Evolutionary conservation across 495 filamentous ascomycete species (phyloP).

Genomic region (Trichoderma gamsii): DNA sequence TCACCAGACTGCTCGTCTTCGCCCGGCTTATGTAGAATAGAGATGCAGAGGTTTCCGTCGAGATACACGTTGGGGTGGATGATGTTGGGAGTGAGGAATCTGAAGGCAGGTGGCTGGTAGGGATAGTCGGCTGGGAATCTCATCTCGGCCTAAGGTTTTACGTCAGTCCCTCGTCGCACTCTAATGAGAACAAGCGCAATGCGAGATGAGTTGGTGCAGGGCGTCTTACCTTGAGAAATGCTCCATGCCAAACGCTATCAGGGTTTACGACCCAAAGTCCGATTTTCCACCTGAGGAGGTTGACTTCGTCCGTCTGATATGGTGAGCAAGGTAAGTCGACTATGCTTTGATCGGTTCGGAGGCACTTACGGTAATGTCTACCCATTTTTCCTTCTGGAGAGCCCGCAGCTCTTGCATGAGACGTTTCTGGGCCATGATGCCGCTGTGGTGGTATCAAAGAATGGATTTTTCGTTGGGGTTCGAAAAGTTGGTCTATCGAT

Average conservation of each 20-base stretch:
- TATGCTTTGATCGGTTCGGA: not conserved
- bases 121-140: slow-evolving; percentile 86
- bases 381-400: slow-evolving; percentile 84
- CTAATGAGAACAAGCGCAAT: not conserved
- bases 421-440: slow-evolving; percentile 58
- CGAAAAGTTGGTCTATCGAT: not conserved
- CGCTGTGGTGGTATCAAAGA: not conserved
- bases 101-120: slow-evolving; percentile 85
- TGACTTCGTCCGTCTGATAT: slow-evolving; percentile 58
- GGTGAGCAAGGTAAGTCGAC: slow-evolving; percentile 16
- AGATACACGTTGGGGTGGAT: slow-evolving; percentile 92
- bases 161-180: slow-evolving; percentile 13
- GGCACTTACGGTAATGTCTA: slow-evolving; percentile 61
- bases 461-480: not conserved
- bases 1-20: slow-evolving; percentile 91
- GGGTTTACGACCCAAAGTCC: slow-evolving; percentile 88
- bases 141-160: slow-evolving; percentile 58
- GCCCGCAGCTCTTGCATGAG: slow-evolving; percentile 85
- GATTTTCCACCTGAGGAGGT: slow-evolving; percentile 80
- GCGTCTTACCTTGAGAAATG: slow-evolving; percentile 66
- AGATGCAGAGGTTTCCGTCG: slow-evolving; percentile 90
- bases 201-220: slow-evolving; percentile 11
- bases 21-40: slow-evolving; percentile 87
- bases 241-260: slow-evolving; percentile 85
- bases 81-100: slow-evolving; percentile 67